Evolutionary conservation across 345 rosid species (phyloP).

Genomic region (Salix brachista): DNA sequence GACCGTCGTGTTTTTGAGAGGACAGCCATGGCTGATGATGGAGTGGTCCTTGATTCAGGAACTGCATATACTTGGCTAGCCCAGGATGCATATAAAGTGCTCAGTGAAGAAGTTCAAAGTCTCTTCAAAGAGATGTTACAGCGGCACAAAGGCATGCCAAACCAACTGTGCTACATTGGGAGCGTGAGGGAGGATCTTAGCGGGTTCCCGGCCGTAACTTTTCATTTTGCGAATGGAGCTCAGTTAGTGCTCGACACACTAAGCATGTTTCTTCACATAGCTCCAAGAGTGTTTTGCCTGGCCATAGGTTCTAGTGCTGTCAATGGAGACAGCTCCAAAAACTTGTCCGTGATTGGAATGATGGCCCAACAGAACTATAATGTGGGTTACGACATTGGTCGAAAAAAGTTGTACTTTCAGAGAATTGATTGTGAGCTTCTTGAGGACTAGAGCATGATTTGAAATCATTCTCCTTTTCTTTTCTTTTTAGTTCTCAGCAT

Average conservation of each 20-base stretch:
- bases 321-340: background rate
- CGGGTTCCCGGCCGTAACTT: constrained; percentile 13
- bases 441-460: background rate
- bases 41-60: constrained; percentile 36
- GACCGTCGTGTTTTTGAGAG: constrained; percentile 10
- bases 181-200: background rate
- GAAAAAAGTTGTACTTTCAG: constrained; percentile 1
- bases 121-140: constrained; percentile 14
- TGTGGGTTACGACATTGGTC: background rate
- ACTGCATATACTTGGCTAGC: constrained; percentile 20
- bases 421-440: constrained; percentile 14
- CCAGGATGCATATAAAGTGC: constrained; percentile 2
- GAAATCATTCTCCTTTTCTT: background rate
- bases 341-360: constrained; percentile 2
- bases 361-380: constrained; percentile 16
- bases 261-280: background rate
- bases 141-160: background rate
- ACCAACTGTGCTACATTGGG: constrained; percentile 41
- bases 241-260: constrained; percentile 11
- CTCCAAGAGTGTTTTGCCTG: background rate
- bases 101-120: constrained; percentile 20
- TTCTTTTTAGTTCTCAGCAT: background rate
- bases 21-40: background rate
- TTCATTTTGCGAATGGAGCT: constrained; percentile 15
- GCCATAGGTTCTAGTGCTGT: background rate